These are phyloP conservation scores for Oidiodendron maius DNA, from an alignment of 495 filamentous ascomycete species.

Conservation along the genomic window DNA sequence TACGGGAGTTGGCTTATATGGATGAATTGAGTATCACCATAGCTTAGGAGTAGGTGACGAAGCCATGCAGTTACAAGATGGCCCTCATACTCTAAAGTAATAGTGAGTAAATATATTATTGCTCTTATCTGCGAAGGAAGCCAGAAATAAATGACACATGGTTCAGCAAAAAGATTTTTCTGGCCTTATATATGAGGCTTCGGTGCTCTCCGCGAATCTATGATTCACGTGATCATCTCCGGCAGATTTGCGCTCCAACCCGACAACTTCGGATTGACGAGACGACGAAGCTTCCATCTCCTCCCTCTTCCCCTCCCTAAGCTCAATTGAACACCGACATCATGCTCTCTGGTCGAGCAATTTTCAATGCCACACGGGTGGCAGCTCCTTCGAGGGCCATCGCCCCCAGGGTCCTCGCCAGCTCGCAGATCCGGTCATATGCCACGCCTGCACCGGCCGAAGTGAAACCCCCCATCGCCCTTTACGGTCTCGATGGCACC, in stretches of 20 bases:
- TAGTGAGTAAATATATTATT: too few species aligned
- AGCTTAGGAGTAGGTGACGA: too few species aligned
- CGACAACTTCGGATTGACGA: background rate
- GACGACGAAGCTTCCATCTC: slow-evolving; percentile 2
- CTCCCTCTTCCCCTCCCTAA: slow-evolving; percentile 23
- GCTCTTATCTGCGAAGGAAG: too few species aligned
- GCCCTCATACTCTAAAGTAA: too few species aligned
- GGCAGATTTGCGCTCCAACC: background rate
- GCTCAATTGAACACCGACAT: slow-evolving; percentile 27
- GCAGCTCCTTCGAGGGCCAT: slow-evolving; percentile 39
- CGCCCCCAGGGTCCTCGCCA: slow-evolving; percentile 13
- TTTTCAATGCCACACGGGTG: slow-evolving; percentile 51
- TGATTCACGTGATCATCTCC: background rate
- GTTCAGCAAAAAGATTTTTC: too few species aligned
- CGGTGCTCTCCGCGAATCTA: too few species aligned
- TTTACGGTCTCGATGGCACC: slow-evolving; percentile 95
- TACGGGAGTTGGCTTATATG: too few species aligned
- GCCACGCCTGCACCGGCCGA: slow-evolving; percentile 61
- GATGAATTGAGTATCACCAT: too few species aligned
- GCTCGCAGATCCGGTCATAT: slow-evolving; percentile 39
- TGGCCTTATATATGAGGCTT: too few species aligned
- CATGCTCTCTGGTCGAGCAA: slow-evolving; percentile 59
- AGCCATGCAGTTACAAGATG: too few species aligned
- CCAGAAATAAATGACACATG: too few species aligned
- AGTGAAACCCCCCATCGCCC: slow-evolving; percentile 76